phyloP scores from a whole-genome alignment of 2,329 filamentous ascomycete species.

The Epicoccum nigrum region DNA sequence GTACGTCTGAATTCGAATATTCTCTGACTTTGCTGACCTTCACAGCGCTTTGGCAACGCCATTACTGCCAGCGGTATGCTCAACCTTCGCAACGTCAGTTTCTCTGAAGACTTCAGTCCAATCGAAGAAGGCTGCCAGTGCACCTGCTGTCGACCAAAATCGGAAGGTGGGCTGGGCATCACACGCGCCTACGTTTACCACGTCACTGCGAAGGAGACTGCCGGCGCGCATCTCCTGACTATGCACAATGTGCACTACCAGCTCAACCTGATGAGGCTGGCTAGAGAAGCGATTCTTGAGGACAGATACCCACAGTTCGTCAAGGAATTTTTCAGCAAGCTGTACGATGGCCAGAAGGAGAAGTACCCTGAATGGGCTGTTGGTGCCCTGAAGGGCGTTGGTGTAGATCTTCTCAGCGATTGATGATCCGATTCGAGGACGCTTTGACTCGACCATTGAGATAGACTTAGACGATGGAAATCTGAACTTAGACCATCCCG shows the following conservation, averaged over 20 bases:
- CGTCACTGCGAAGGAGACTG: conserved; percentile 91
- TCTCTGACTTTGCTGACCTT: conserved; percentile 7
- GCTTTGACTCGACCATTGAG: too few relatives aligned
- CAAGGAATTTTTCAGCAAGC: conserved; percentile 74
- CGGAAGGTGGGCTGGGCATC: conserved; percentile 76
- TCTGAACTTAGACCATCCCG: not conserved
- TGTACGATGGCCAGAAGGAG: conserved; percentile 67
- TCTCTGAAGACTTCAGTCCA: conserved; percentile 78
- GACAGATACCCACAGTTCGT: conserved; percentile 82
- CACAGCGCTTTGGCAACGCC: conserved; percentile 85
- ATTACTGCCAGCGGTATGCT: conserved; percentile 81
- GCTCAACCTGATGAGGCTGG: conserved; percentile 78
- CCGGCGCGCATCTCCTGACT: conserved; percentile 81
- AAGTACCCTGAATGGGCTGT: conserved; percentile 86
- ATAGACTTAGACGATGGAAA: not conserved
- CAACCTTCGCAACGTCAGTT: conserved; percentile 79
- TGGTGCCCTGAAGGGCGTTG: conserved; percentile 76
- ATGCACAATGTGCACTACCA: conserved; percentile 97
- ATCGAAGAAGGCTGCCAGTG: conserved; percentile 85
- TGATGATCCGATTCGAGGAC: conserved; percentile 1
- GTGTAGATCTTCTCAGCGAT: conserved; percentile 57
- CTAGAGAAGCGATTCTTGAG: conserved; percentile 77
- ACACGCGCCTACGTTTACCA: conserved; percentile 92
- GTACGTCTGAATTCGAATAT: conserved; percentile 47
- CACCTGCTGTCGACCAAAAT: conserved; percentile 71